A percentile compares a stretch with the other conserved stretches of the same genome.
phyloP scores from a whole-genome alignment of 1,284 basidiomycete genomes.

The Rhodofomes roseus region DNA sequence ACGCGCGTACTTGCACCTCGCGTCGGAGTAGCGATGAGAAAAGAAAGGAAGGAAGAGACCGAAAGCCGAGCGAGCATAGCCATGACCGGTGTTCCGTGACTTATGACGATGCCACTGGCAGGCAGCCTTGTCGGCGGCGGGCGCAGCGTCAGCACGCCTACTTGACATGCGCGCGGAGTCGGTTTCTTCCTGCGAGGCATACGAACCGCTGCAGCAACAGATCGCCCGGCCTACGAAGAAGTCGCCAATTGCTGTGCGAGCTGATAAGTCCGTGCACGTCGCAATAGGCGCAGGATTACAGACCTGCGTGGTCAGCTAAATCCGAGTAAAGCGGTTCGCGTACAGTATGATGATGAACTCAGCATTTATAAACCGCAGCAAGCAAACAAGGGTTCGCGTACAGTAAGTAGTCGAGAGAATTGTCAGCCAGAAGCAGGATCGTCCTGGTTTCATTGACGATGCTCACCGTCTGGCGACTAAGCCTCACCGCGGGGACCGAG shows the following conservation, averaged over 20 bases:
- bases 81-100: too few relatives aligned
- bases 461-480: background rate
- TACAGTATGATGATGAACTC: too few relatives aligned
- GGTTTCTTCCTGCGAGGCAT: background rate
- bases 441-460: background rate
- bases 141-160: background rate
- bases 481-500: background rate
- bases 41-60: too few relatives aligned
- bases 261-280: background rate
- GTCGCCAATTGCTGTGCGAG: background rate
- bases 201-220: background rate
- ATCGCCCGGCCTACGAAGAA: background rate
- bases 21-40: background rate
- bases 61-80: background rate
- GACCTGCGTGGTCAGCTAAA: background rate
- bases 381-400: too few relatives aligned
- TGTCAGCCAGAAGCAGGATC: background rate
- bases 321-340: background rate
- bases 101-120: too few relatives aligned
- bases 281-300: background rate
- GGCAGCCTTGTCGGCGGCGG: background rate
- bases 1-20: background rate
- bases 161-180: background rate
- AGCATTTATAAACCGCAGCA: too few relatives aligned
- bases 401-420: background rate